A percentile compares a stretch with the other conserved stretches of the same genome.
Evolutionary conservation across 2,329 filamentous ascomycete genomes (phyloP).

Genomic region (Pseudovirgaria hyperparasitica): DNA sequence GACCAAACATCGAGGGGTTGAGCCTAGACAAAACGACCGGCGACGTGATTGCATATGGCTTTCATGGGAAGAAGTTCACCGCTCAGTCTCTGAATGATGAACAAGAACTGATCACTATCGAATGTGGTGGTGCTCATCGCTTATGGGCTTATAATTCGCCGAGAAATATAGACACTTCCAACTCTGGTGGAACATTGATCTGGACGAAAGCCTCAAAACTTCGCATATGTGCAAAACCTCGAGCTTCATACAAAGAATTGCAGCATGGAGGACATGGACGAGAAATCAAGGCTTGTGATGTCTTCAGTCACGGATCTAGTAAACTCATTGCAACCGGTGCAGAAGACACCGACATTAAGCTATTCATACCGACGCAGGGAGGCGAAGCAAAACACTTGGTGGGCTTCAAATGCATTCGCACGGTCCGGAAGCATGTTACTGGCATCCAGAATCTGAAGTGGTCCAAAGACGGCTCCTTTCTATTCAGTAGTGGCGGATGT

Average conservation of each 20-base stretch:
- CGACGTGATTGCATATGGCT: slow-evolving; percentile 65
- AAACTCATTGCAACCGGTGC: slow-evolving; percentile 52
- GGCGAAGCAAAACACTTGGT: slow-evolving; percentile 11
- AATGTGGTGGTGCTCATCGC: slow-evolving; percentile 77
- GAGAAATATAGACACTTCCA: slow-evolving; percentile 14
- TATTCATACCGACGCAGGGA: slow-evolving; percentile 42
- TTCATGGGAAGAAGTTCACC: slow-evolving; percentile 66
- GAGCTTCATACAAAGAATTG: slow-evolving; percentile 36
- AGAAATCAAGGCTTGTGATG: slow-evolving; percentile 59
- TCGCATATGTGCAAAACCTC: slow-evolving; percentile 29
- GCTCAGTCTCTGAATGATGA: slow-evolving; percentile 66
- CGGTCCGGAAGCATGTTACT: slow-evolving; percentile 65
- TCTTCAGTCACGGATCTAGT: slow-evolving; percentile 19
- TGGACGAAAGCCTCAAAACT: slow-evolving; percentile 60
- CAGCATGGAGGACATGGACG: slow-evolving; percentile 68
- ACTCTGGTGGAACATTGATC: slow-evolving; percentile 43
- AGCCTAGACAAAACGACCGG: slow-evolving; percentile 40
- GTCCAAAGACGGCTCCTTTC: slow-evolving; percentile 50
- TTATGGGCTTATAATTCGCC: slow-evolving; percentile 50
- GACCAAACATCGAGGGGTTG: slow-evolving; percentile 62
- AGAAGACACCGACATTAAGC: slow-evolving; percentile 62
- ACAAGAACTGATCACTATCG: slow-evolving; percentile 55
- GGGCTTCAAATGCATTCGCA: slow-evolving; percentile 39
- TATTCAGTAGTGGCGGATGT: slow-evolving; percentile 77
- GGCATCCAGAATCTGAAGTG: slow-evolving; percentile 74